Base-by-base conservation (phyloP, 2,329 filamentous ascomycete species). In the Phaeosphaeria sp. region DNA sequence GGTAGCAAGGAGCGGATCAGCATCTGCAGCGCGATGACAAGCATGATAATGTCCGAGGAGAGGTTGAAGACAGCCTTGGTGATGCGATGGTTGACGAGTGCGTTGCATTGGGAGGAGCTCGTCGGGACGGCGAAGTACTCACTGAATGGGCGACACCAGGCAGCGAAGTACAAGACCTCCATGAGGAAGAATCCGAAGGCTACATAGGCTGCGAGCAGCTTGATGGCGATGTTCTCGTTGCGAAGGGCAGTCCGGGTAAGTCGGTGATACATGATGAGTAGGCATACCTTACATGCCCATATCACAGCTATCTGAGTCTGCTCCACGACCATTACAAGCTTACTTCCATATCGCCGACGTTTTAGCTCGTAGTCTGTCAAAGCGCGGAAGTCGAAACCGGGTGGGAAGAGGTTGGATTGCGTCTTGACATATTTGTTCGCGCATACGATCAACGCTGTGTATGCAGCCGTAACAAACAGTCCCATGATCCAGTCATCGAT, bases 401-500 rank as follows among this genome's bases (percentile, higher is more conserved):
- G 75, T 0, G 78, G 78, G n/a, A 82, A 66, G 0, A 83, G 76
- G 49, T 82, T 82, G 7, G 77, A 80, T 24, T 73, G 71, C 3
- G 73, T 69, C 51, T 76, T 70, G 6, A 75, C 68, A 54, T 81
- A 79, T 45, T 76, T 75, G 61, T 82, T 82, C 60, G 81, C 77
- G n/a, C 77, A 75, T 13, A 79, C 78, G 30, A 88, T 78, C 20
- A 85, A 77, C 5, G 77, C 76, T 30, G 82, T 84, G 57, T 87
- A 83, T 48, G 75, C 75, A 13, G 74, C 76, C 59, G 83, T 74
- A 7, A 82, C 80, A 53, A 86, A 76, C 8, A 83, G 43, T 13
- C 67, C 71, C 84, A 87, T 87, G 22, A 85, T 74, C 65, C 81
- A 86, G 66, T 88, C 86, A 63, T 88, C 86, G 24, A 81, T 65